A percentile compares a stretch with the other conserved stretches of the same genome.
Evolutionary conservation across 2,329 filamentous ascomycete genomes (phyloP).

Genomic region (Pseudocercospora cruenta): DNA sequence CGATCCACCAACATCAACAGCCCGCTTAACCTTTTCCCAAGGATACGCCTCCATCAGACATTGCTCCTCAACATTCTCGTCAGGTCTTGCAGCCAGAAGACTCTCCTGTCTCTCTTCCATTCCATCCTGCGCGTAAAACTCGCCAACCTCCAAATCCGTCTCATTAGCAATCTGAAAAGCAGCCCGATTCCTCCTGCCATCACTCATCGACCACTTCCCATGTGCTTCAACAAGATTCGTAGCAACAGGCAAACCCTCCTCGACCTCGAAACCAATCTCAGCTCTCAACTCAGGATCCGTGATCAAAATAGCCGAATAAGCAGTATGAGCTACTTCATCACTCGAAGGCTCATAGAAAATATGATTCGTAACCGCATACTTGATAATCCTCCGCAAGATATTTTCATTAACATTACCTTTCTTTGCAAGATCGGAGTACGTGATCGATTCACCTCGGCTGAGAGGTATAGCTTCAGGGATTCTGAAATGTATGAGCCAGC

Average conservation of each 20-base stretch:
- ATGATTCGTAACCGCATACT: neutral
- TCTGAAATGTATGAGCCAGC: constrained; percentile 5
- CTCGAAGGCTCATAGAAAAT: neutral
- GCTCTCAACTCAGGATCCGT: neutral
- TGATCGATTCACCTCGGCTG: neutral
- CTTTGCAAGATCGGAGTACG: neutral
- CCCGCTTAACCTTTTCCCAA: neutral
- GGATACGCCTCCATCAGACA: neutral
- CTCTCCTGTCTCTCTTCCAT: neutral
- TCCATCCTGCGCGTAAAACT: neutral
- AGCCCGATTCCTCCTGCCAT: neutral
- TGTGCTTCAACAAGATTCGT: neutral
- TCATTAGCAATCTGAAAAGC: neutral
- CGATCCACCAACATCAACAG: neutral
- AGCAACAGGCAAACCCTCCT: neutral
- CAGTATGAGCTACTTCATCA: neutral
- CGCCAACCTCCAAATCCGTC: neutral
- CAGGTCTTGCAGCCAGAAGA: neutral
- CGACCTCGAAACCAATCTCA: neutral
- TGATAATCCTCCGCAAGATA: neutral
- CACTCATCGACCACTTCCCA: neutral
- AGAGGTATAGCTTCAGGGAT: neutral
- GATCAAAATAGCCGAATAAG: neutral
- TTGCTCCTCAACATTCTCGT: neutral
- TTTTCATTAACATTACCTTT: neutral